A percentile compares a stretch with the other conserved stretches of the same genome.
phyloP scores from a whole-genome alignment of 352 stramenopile species.

The Globisporangium megalacanthum region DNA sequence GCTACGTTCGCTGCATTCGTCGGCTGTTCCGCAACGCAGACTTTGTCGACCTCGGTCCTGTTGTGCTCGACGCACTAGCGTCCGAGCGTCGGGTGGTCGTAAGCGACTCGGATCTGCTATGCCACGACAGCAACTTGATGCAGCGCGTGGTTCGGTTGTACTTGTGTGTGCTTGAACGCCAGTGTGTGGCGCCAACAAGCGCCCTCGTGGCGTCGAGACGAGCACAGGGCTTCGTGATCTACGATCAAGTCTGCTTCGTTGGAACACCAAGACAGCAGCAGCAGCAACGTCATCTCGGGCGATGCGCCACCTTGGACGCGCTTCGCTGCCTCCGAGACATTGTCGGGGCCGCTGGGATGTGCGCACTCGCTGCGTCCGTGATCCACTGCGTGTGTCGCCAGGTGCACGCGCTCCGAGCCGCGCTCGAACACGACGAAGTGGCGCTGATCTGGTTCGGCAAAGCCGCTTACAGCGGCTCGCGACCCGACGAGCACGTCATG shows the following conservation, averaged over 20 bases:
- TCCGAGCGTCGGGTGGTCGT: neutral
- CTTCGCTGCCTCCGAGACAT: slow-evolving; percentile 13
- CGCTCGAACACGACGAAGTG: slow-evolving; percentile 26
- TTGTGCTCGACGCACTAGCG: slow-evolving; percentile 4
- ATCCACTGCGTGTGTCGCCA: slow-evolving; percentile 7
- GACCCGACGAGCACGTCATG: slow-evolving; percentile 21
- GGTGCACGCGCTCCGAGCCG: slow-evolving; percentile 10
- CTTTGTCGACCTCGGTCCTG: slow-evolving; percentile 3
- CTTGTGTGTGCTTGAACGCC: slow-evolving; percentile 14
- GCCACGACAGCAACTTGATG: slow-evolving; percentile 3
- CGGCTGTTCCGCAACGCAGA: slow-evolving; percentile 14
- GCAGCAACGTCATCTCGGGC: neutral
- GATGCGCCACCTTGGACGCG: slow-evolving; percentile 7
- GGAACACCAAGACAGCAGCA: too few relatives aligned
- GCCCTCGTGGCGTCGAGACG: slow-evolving; percentile 6
- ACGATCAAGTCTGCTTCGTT: neutral
- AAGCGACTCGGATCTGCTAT: too few relatives aligned
- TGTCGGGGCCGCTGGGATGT: slow-evolving; percentile 11
- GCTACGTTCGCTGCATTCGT: slow-evolving; percentile 9
- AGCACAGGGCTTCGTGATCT: neutral
- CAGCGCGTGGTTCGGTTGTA: slow-evolving; percentile 19
- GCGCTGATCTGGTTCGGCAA: slow-evolving; percentile 26
- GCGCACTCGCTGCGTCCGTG: neutral
- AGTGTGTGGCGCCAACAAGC: slow-evolving; percentile 9
- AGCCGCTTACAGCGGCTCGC: slow-evolving; percentile 11